A percentile compares a stretch with the other conserved stretches of the same genome.
Conservation (phyloP, 139 green algal species). For the Auxenochlorella pyrenoidosa region DNA sequence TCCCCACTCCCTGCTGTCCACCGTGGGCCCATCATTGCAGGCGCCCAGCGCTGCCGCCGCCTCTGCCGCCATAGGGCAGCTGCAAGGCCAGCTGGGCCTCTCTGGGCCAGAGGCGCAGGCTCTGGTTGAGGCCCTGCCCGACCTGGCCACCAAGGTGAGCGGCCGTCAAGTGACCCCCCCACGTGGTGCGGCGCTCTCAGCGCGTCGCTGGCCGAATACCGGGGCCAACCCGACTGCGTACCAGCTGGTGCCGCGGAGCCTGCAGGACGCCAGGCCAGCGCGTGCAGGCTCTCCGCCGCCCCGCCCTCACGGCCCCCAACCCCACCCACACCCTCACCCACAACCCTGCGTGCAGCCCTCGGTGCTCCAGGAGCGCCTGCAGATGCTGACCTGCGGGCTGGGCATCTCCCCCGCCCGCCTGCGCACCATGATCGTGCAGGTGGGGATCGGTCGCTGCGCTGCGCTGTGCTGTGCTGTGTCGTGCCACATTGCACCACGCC, state of each 20-base stretch:
- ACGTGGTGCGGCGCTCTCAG: too few relatives aligned
- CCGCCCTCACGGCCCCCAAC: too few relatives aligned
- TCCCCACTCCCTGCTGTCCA: background rate
- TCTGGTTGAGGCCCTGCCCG: background rate
- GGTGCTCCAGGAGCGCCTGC: conserved; percentile 3
- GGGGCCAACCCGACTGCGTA: background rate
- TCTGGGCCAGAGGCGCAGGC: background rate
- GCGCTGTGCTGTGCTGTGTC: background rate
- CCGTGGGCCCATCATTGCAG: background rate
- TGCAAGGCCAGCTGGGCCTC: conserved; percentile 7
- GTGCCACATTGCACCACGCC: background rate
- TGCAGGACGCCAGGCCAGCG: too few relatives aligned
- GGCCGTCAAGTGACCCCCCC: too few relatives aligned
- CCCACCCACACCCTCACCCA: background rate
- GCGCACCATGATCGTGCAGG: background rate
- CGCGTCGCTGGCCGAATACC: background rate
- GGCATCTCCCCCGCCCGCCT: conserved; percentile 12
- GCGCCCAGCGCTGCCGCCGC: background rate
- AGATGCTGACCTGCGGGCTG: conserved; percentile 7
- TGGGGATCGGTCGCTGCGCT: too few relatives aligned
- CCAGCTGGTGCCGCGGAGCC: too few relatives aligned
- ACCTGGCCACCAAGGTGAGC: background rate
- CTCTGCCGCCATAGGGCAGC: background rate
- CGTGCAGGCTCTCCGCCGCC: too few relatives aligned
- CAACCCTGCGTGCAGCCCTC: background rate